A percentile compares a stretch with the other conserved stretches of the same genome.
Conservation (phyloP, 805 yeast genomes). For the Kuraishia capsulata region DNA sequence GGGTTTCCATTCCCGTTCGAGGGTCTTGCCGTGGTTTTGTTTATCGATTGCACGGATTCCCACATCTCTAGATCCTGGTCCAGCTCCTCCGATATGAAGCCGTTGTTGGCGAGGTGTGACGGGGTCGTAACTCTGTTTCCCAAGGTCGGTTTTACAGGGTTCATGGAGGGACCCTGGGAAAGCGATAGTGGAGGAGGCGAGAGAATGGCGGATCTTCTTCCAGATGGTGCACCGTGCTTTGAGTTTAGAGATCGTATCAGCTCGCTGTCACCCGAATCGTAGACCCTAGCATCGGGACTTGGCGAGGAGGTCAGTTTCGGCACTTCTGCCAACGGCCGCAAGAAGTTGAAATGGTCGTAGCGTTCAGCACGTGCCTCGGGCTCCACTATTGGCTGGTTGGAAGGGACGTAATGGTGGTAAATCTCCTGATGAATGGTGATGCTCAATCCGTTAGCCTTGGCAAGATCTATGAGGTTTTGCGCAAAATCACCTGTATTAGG, state of each 20-base stretch:
- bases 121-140: not conserved
- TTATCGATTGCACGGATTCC: slow-evolving; percentile 46
- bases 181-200: not conserved
- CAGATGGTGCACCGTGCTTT: not conserved
- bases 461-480: slow-evolving; percentile 48
- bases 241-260: slow-evolving; percentile 8
- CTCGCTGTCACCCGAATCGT: slow-evolving; percentile 1
- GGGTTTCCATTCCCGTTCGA: slow-evolving; percentile 19
- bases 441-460: slow-evolving; percentile 44
- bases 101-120: not conserved
- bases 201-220: too few relatives aligned
- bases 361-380: slow-evolving; percentile 49
- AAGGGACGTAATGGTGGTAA: slow-evolving; percentile 59
- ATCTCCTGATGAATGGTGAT: slow-evolving; percentile 80
- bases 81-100: slow-evolving; percentile 31
- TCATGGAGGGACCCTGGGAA: not conserved
- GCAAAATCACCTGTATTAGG: slow-evolving; percentile 47
- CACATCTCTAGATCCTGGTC: slow-evolving; percentile 65
- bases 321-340: slow-evolving; percentile 62
- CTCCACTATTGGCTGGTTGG: slow-evolving; percentile 21
- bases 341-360: slow-evolving; percentile 63
- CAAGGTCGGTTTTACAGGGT: not conserved
- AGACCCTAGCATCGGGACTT: slow-evolving; percentile 22
- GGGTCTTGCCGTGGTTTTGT: slow-evolving; percentile 5
- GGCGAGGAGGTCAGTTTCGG: slow-evolving; percentile 61